phyloP scores from a whole-genome alignment of 805 yeast genomes.

The Wickerhamiella cacticola region DNA sequence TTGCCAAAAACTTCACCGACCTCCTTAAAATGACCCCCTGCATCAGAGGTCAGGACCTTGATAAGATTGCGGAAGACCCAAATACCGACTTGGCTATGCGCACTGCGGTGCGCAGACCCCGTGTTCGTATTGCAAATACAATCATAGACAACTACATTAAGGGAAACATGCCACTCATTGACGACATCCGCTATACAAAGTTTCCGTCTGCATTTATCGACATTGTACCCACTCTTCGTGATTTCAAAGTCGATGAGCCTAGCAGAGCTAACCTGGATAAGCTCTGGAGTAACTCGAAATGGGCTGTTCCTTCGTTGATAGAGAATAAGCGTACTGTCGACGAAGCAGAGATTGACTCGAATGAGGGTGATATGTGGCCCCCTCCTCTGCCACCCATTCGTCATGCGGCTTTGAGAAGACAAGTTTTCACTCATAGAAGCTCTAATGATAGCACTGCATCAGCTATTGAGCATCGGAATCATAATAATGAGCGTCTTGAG shows the following conservation, averaged over 20 bases:
- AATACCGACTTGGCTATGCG: constrained; percentile 35
- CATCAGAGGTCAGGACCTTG: constrained; percentile 31
- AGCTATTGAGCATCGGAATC: constrained; percentile 18
- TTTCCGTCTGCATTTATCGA: constrained; percentile 9
- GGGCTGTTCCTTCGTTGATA: constrained; percentile 1
- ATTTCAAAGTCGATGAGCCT: constrained; percentile 13
- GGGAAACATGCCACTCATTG: constrained; percentile 42
- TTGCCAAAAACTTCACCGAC: constrained; percentile 41
- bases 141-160: constrained; percentile 43
- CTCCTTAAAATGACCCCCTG: constrained; percentile 50
- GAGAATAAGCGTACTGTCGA: background rate
- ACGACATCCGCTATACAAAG: constrained; percentile 40
- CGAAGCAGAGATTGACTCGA: too few relatives aligned
- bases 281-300: constrained; percentile 2
- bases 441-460: background rate
- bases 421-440: constrained; percentile 65
- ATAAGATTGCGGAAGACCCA: constrained; percentile 24
- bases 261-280: constrained; percentile 3
- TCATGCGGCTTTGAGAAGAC: constrained; percentile 45
- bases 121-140: constrained; percentile 47
- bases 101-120: constrained; percentile 41
- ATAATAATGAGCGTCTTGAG: constrained; percentile 75
- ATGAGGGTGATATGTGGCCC: constrained; percentile 35
- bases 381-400: constrained; percentile 63
- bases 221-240: constrained; percentile 14